Percentiles rank a stretch among this genome's conserved stretches.
Evolutionary conservation across 306 rosid genomes (phyloP).

Genomic region (Canavalia ensiformis): DNA sequence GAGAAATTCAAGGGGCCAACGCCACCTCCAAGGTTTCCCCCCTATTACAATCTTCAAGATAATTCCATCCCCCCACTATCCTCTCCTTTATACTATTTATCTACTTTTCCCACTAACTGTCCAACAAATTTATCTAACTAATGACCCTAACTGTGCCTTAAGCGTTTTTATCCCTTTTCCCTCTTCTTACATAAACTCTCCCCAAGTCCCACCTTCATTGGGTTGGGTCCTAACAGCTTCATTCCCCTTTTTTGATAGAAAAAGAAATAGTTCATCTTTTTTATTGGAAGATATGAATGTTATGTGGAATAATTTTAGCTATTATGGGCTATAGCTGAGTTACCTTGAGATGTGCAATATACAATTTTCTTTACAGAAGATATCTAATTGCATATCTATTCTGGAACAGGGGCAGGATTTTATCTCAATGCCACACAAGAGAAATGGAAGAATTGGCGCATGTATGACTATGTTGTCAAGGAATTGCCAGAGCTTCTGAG

Average conservation of each 20-base stretch:
- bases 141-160: no score
- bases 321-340: slow-evolving; percentile 11
- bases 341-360: slow-evolving; percentile 37
- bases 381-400: slow-evolving; percentile 37
- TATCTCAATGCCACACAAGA: slow-evolving; percentile 95
- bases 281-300: background rate
- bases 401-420: slow-evolving; percentile 87
- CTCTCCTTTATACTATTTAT: no score
- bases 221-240: background rate
- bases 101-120: no score
- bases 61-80: no score
- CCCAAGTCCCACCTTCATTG: no score
- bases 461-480: slow-evolving; percentile 95
- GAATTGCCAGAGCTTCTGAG: slow-evolving; percentile 83
- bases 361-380: slow-evolving; percentile 27
- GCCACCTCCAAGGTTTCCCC: no score
- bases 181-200: no score
- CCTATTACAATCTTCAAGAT: no score
- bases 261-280: background rate
- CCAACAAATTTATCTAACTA: no score
- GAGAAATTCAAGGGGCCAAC: no score
- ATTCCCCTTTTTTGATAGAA: background rate
- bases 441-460: slow-evolving; percentile 98
- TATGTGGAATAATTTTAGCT: slow-evolving; percentile 8
- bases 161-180: no score